Evolutionary conservation across 257 asterid genomes (phyloP).

Genomic region (Nicotiana attenuata): DNA sequence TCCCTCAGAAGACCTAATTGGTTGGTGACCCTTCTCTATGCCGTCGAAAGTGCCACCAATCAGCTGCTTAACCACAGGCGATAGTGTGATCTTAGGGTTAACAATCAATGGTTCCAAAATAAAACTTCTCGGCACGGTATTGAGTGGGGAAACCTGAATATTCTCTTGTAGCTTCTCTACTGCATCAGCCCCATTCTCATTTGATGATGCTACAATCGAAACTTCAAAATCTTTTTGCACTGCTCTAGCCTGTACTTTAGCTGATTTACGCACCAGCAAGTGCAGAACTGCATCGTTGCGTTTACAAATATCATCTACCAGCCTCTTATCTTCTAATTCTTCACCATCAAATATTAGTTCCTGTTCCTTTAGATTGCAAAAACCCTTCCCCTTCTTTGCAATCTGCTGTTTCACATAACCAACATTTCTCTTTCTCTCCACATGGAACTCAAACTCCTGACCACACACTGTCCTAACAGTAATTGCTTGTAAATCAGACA

Average conservation of each 20-base stretch:
- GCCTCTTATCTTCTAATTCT: conserved; percentile 76
- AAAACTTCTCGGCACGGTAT: conserved; percentile 21
- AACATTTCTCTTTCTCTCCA: conserved; percentile 55
- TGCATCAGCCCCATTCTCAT: conserved; percentile 24
- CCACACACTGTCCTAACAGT: conserved; percentile 67
- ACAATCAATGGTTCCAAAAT: conserved; percentile 42
- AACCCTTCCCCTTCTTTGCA: conserved; percentile 41
- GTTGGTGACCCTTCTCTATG: conserved; percentile 43
- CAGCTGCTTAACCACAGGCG: conserved; percentile 41
- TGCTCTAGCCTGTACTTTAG: conserved; percentile 43
- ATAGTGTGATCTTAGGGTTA: conserved; percentile 34
- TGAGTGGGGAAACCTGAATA: conserved; percentile 21
- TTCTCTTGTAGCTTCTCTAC: conserved; percentile 25
- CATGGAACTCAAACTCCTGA: conserved; percentile 57
- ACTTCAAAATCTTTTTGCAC: conserved; percentile 53
- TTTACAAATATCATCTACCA: conserved; percentile 55
- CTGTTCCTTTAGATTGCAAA: conserved; percentile 46
- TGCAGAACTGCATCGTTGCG: conserved; percentile 58
- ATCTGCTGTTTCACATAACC: conserved; percentile 67
- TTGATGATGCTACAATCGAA: conserved; percentile 40
- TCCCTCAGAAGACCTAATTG: conserved; percentile 60
- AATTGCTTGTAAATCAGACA: conserved; percentile 71
- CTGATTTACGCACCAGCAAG: conserved; percentile 59
- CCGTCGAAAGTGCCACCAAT: conserved; percentile 48
- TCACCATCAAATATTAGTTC: conserved; percentile 56